Evolutionary conservation across 257 asterid species (phyloP).

Genomic region (Solanum habrochaites): DNA sequence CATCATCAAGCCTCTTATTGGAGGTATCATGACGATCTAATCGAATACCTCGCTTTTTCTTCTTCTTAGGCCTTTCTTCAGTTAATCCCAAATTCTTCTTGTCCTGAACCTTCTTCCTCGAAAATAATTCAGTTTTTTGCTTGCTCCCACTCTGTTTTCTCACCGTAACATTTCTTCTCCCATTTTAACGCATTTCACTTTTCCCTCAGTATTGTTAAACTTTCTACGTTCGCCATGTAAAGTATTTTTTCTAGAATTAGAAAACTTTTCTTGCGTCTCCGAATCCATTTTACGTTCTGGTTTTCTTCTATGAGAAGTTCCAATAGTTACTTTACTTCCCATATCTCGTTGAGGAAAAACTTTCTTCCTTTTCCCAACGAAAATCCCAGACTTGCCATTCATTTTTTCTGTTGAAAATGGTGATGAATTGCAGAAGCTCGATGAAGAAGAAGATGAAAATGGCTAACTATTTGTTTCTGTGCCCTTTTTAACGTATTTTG

Average conservation of each 20-base stretch:
- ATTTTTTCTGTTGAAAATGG: background rate
- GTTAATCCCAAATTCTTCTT: constrained; percentile 19
- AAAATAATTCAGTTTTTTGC: constrained; percentile 13
- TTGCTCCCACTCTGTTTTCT: constrained; percentile 15
- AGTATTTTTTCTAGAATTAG: constrained; percentile 2
- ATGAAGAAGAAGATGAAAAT: background rate
- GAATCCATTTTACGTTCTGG: background rate
- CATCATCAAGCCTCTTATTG: constrained; percentile 83
- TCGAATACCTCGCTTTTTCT: constrained; percentile 56
- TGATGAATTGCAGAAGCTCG: background rate
- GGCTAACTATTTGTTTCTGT: background rate
- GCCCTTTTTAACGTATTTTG: background rate
- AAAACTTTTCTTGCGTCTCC: constrained; percentile 18
- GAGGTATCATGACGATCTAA: constrained; percentile 74
- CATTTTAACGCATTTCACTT: background rate
- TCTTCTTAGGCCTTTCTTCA: constrained; percentile 49
- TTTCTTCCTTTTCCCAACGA: constrained; percentile 46
- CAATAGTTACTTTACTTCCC: constrained; percentile 2
- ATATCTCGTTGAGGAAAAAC: constrained; percentile 17
- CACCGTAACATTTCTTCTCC: constrained; percentile 6
- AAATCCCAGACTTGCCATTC: constrained; percentile 7
- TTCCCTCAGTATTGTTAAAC: constrained; percentile 21
- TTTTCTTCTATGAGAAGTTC: constrained; percentile 5
- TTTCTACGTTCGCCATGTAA: constrained; percentile 9
- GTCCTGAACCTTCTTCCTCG: constrained; percentile 24